These are phyloP conservation scores for Pyricularia sp. DNA, from an alignment of 2,329 filamentous ascomycete genomes.

Conservation along the genomic window DNA sequence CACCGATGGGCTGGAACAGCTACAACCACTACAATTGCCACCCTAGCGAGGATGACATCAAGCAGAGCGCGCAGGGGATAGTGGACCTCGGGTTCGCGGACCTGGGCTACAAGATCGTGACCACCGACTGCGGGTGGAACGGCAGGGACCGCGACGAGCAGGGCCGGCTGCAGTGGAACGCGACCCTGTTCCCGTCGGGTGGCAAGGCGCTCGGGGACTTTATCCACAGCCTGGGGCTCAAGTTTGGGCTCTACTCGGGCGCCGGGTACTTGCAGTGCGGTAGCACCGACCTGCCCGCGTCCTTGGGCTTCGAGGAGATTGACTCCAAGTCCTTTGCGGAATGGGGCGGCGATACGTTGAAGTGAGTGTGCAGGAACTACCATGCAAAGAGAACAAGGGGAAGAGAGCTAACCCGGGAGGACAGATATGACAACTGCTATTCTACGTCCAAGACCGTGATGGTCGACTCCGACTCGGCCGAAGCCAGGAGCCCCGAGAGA, in stretches of 20 bases:
- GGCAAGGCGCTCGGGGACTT: conserved; percentile 38
- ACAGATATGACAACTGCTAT: conserved; percentile 40
- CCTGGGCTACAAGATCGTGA: conserved; percentile 46
- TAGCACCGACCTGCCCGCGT: conserved; percentile 30
- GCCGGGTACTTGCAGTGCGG: conserved; percentile 35
- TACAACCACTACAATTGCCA: conserved; percentile 47
- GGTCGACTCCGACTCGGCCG: conserved; percentile 29
- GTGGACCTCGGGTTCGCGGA: conserved; percentile 39
- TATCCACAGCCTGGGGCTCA: conserved; percentile 35
- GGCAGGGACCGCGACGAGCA: conserved; percentile 26
- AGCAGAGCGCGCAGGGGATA: conserved; percentile 41
- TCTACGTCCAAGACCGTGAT: conserved; percentile 29
- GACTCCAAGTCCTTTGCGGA: conserved; percentile 29
- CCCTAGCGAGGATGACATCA: conserved; percentile 37
- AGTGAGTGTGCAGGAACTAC: conserved; percentile 26
- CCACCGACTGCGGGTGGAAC: conserved; percentile 51
- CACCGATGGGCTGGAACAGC: conserved; percentile 46
- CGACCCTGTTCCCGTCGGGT: conserved; percentile 37
- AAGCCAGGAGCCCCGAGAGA: conserved; percentile 27
- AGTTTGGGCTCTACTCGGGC: conserved; percentile 47
- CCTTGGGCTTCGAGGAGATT: conserved; percentile 32
- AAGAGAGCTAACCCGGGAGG: not conserved
- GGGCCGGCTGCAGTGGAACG: conserved; percentile 39
- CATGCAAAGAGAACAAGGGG: not conserved
- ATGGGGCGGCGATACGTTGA: conserved; percentile 39